Percentiles rank a stretch among this genome's conserved stretches.
Evolutionary conservation across 176 grass and related monocot genomes (phyloP).

Genomic region (Eremochloa ophiuroides): DNA sequence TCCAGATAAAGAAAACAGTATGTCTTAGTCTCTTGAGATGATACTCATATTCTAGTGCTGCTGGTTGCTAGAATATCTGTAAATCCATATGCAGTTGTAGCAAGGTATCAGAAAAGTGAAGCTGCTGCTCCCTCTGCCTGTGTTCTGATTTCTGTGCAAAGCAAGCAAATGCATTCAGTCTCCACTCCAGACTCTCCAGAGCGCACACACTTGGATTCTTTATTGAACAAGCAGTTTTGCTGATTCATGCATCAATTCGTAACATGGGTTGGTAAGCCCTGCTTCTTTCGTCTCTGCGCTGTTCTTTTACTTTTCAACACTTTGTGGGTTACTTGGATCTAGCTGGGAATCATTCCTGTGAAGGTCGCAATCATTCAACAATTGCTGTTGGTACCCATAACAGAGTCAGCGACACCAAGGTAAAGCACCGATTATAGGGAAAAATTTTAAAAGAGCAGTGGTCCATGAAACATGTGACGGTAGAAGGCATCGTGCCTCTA

Average conservation of each 20-base stretch:
- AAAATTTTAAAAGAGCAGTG: not conserved
- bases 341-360: not conserved
- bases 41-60: constrained; percentile 5
- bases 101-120: constrained; percentile 18
- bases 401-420: not conserved
- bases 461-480: not conserved
- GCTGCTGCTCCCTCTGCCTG: not conserved
- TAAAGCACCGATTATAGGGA: not conserved
- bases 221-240: not conserved
- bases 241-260: not conserved
- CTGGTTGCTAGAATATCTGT: constrained; percentile 18
- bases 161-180: not conserved
- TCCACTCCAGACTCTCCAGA: not conserved
- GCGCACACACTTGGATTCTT: not conserved
- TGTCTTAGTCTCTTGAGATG: constrained; percentile 3
- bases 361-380: not conserved
- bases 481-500: not conserved
- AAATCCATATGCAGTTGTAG: constrained; percentile 17
- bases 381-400: not conserved
- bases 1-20: constrained; percentile 36
- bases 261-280: not conserved
- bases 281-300: not conserved
- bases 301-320: not conserved
- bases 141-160: not conserved
- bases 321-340: constrained; percentile 10